These are phyloP conservation scores for Suillus cothurnatus DNA, from an alignment of 768 basidiomycete species.

Conservation along the genomic window DNA sequence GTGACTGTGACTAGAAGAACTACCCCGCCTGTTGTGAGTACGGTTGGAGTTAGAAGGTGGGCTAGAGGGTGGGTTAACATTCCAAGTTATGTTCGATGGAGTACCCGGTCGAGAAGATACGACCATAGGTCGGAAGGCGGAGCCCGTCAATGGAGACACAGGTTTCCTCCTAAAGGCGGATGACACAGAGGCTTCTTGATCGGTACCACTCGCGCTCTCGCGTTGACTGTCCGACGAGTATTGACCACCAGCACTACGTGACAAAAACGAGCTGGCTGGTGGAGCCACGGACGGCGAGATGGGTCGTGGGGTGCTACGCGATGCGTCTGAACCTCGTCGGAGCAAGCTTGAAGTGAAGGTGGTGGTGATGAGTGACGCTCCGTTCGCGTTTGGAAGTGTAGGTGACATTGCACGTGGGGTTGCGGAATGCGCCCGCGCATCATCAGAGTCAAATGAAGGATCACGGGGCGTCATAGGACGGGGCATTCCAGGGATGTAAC, in stretches of 20 bases:
- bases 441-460: slow-evolving; percentile 62
- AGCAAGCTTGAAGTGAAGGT: slow-evolving; percentile 40
- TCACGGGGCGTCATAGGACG: slow-evolving; percentile 90
- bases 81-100: slow-evolving; percentile 82
- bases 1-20: slow-evolving; percentile 45
- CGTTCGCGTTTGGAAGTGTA: slow-evolving; percentile 40
- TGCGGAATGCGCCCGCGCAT: slow-evolving; percentile 66
- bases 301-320: slow-evolving; percentile 49
- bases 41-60: slow-evolving; percentile 26
- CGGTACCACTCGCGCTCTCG: slow-evolving; percentile 37
- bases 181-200: slow-evolving; percentile 48
- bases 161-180: slow-evolving; percentile 64
- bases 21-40: slow-evolving; percentile 32
- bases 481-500: slow-evolving; percentile 90
- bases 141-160: slow-evolving; percentile 68
- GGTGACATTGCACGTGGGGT: slow-evolving; percentile 83
- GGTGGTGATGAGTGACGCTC: slow-evolving; percentile 36
- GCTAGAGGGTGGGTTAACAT: slow-evolving; percentile 36
- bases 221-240: slow-evolving; percentile 58
- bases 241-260: slow-evolving; percentile 62
- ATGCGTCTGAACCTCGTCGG: slow-evolving; percentile 60
- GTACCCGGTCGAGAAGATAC: slow-evolving; percentile 56
- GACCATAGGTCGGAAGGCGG: slow-evolving; percentile 61
- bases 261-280: slow-evolving; percentile 50
- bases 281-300: slow-evolving; percentile 47